Base-by-base conservation (phyloP, 129 eudicot species). In the Pulicaria dysenterica region DNA sequence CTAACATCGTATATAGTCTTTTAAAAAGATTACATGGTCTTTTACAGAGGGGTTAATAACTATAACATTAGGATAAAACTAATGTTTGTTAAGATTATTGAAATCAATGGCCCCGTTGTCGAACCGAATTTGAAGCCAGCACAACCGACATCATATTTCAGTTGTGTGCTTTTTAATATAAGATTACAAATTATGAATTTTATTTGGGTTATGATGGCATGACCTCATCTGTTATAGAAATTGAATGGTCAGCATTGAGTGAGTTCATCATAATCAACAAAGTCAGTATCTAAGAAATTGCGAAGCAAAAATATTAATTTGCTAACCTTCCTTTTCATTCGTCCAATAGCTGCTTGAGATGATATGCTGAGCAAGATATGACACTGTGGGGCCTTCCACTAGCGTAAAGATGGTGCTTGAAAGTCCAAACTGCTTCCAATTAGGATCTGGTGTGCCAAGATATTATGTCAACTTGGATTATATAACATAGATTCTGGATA, bases 401-500 rank as follows among this genome's bases (percentile, higher is more conserved):
- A 67, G 44, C 74, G 67, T 58, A 76, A 76, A 67, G 73, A 12
- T 67, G 75, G 51, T 76, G 51, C 74, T 55, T 57, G 60, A 75
- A 83, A 79, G 66, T 81, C 48, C 48, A 61, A 61, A 61, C 48
- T 76, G 46, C 49, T 49, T 76, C 74, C 70, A 71, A 67, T 70
- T 36, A 71, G 81, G 54, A 79, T 76, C 71, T 11, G 68, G 56
- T 65, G 75, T 69, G 53, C 64, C 75, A 59, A 81, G 81, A 80
- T 84, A 49, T 64, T 50, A 44, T 58, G 75, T 64, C 83, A 78
- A 73, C 83, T 77, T 45, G 81, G 58, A 51, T 60, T 24, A 62
- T 57, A 67, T 24, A 56, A 56, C 59, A 62, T 65, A 64, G 79
- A 71, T 84, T 84, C 89, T 73, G 41, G 57, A 70, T 75, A 63